Evolutionary conservation across 2,329 filamentous ascomycete species (phyloP), one percentile per base, ranked within the genome.

Genomic region (Cryphonectria parasitica): DNA sequence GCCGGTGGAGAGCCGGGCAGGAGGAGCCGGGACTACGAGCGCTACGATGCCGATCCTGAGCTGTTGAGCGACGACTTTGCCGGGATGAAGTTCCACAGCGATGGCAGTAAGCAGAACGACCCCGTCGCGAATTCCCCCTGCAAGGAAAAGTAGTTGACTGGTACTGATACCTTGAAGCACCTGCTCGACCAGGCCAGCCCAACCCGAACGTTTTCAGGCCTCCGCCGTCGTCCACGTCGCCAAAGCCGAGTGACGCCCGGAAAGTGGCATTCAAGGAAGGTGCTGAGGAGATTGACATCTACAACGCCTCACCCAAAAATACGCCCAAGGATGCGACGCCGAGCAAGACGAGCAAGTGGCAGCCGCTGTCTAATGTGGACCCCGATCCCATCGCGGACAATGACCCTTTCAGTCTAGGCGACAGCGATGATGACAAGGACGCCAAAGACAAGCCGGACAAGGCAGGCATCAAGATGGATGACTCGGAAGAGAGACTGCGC

Each of bases 361-460:
- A 99, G 81, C 95, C 96, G 13, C 84, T 99, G 75, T 94, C 95
- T 17, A 87, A 91, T 0, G 90, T 98, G 19, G 93, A 97, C 74
- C 94, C 95, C 0, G 91, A 89, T 73, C 95, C 95, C 19, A 92
- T 97, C 73, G 87, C 88, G 25, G 94, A 98, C 75, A 95, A 97
- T 76, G 96, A 99, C 78, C 96, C 96, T 0, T 99, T 99, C 82
- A 98, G 94, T 77, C 87, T 99, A 19, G 96, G 96, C 6, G 95
- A 98, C 76, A 97, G 94, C 77, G 95, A 98, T 75, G 95, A 97
- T 75, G 96, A 99, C 81, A 92, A 92, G 75, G 93, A 95, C 67
- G 81, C 84, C 22, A 96, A 94, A 82, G 86, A 87, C 61, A 90
- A 90, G 78, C 67, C 67, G 65, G 67, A 69, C 34, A 89, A 90